Evolutionary conservation across 2,329 filamentous ascomycete species (phyloP), one percentile per base, ranked within the genome.

Genomic region (Xylaria sp.): DNA sequence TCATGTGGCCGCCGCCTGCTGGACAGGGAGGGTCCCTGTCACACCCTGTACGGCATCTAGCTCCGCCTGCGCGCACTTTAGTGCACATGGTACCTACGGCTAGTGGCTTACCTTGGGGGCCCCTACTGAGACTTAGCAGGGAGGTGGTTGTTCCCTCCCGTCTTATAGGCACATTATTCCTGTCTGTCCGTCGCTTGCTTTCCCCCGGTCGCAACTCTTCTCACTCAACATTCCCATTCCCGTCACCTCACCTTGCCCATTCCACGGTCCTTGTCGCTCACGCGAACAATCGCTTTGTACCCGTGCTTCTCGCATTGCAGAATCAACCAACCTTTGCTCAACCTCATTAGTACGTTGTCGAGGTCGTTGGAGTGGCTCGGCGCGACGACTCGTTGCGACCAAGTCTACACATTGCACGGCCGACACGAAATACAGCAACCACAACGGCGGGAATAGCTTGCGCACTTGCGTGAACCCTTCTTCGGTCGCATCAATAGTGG

Each of bases 121-220:
- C 50, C 10, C 50, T 52, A 28, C 23, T 7, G 41, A 28, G 28
- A 28, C 28, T 28, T 28, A 28, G 41, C 15, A 46, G 41, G 41
- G 18, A 46, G 41, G 34, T 10, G 34, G 34, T 37, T n/a, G 41
- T 32, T 54, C 61, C 54, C 68, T 64, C 66, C 70, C 69, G 39
- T 73, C 74, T 75, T 76, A 73, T 74, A 65, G 76, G 74, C 73
- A 75, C 75, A 76, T 75, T 75, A 76, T 76, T 75, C 74, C 75
- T 73, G 68, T 72, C 75, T 73, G 68, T 72, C 75, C 68, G 28
- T 70, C 70, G 70, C 63, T 70, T 28, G 28, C 5, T 28, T 28
- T 61, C 58, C 71, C 71, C 72, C 71, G 63, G 65, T 61, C 72
- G 66, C 67, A 70, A 68, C 71, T 62, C 65, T 69, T 74, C 68